Conservation (phyloP, 306 rosid genomes). For the Malus sieversii region DNA sequence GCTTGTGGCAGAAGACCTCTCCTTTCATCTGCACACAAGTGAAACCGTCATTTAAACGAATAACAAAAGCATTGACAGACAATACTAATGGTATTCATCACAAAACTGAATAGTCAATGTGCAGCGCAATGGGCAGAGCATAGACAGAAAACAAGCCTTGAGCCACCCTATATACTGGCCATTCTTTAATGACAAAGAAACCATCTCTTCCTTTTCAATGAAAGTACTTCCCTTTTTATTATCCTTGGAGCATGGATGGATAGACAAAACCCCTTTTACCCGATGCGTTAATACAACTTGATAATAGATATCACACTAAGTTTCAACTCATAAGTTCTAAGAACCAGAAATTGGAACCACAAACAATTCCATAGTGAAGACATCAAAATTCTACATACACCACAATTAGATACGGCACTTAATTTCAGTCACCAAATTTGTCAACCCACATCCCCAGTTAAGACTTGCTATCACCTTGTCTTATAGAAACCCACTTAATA, state of each 20-base stretch:
- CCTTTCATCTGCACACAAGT: conserved; percentile 58
- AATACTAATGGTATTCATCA: background rate
- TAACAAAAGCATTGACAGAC: background rate
- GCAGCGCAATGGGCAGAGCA: background rate
- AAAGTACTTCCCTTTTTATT: background rate
- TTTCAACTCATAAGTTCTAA: background rate
- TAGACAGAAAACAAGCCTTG: background rate
- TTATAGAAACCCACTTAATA: background rate
- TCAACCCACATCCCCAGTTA: background rate
- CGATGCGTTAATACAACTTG: background rate
- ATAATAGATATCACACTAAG: background rate
- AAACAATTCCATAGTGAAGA: background rate
- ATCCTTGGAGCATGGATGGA: background rate
- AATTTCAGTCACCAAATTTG: background rate
- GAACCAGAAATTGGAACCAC: background rate
- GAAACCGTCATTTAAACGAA: conserved; percentile 3
- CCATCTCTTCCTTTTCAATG: background rate
- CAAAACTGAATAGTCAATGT: background rate
- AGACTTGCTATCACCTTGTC: background rate
- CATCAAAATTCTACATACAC: background rate
- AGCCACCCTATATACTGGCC: background rate
- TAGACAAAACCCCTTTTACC: background rate
- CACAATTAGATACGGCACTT: background rate
- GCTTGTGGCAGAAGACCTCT: conserved; percentile 72
- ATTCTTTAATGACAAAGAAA: background rate